Evolutionary conservation across 2,329 filamentous ascomycete genomes (phyloP).

Genomic region (Xylaria sp.): DNA sequence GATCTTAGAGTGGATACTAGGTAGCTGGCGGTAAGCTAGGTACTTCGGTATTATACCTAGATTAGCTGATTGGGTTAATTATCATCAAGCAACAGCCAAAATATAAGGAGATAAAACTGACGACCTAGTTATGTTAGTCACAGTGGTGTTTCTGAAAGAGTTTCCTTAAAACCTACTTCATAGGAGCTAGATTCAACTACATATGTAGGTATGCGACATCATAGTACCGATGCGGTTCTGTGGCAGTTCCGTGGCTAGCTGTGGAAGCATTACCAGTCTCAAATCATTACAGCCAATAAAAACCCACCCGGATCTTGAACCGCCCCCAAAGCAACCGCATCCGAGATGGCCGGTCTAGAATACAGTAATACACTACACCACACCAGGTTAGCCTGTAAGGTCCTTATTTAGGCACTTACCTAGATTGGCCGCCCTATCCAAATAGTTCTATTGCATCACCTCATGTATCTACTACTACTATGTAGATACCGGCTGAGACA

Average conservation of each 20-base stretch:
- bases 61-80: not conserved
- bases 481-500: not conserved
- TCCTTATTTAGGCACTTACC: not conserved
- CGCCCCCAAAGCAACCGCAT: not conserved
- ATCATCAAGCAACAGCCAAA: too few relatives aligned
- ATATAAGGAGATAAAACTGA: too few relatives aligned
- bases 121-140: too few relatives aligned
- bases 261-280: not conserved
- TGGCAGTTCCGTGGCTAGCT: constrained; percentile 1
- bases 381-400: not conserved
- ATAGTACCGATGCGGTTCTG: not conserved
- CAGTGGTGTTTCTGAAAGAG: too few relatives aligned
- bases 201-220: not conserved
- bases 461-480: too few relatives aligned
- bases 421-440: not conserved
- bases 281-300: not conserved
- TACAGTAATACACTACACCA: not conserved
- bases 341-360: not conserved
- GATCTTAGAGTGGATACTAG: not conserved
- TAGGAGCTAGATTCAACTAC: too few relatives aligned
- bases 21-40: too few relatives aligned
- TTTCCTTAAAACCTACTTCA: too few relatives aligned
- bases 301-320: not conserved
- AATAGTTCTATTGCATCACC: not conserved
- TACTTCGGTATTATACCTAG: too few relatives aligned